Evolutionary conservation across 2,329 filamentous ascomycete genomes (phyloP).

Genomic region (Cryphonectria radicalis): DNA sequence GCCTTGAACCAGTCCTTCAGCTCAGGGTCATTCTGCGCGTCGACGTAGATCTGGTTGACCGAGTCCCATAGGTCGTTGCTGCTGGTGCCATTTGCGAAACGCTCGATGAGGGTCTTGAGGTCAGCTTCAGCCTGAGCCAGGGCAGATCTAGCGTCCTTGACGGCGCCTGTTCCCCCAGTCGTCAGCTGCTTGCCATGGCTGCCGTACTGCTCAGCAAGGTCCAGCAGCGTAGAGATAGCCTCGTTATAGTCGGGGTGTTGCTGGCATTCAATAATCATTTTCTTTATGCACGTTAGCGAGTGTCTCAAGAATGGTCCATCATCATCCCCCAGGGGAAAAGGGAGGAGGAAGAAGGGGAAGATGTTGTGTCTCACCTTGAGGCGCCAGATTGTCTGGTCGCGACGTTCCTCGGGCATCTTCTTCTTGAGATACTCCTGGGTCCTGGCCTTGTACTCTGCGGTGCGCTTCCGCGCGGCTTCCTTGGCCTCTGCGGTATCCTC

Average conservation of each 20-base stretch:
- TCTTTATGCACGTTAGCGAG: slow-evolving; percentile 45
- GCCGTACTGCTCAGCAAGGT: slow-evolving; percentile 83
- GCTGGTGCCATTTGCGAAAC: slow-evolving; percentile 94
- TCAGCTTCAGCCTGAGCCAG: slow-evolving; percentile 77
- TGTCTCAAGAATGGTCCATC: background rate
- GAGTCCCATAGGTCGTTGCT: slow-evolving; percentile 83
- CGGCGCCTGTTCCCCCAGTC: slow-evolving; percentile 66
- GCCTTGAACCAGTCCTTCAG: slow-evolving; percentile 88
- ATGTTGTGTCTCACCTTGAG: slow-evolving; percentile 56
- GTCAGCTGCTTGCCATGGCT: slow-evolving; percentile 71
- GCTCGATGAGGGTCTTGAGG: slow-evolving; percentile 85
- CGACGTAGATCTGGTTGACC: slow-evolving; percentile 82
- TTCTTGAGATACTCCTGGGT: slow-evolving; percentile 76
- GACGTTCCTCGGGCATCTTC: slow-evolving; percentile 91
- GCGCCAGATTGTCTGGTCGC: slow-evolving; percentile 88
- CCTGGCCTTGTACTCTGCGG: slow-evolving; percentile 44
- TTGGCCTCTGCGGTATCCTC: slow-evolving; percentile 64
- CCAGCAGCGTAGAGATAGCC: slow-evolving; percentile 86
- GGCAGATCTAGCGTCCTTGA: slow-evolving; percentile 73
- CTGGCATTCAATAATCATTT: slow-evolving; percentile 97
- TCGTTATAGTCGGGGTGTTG: slow-evolving; percentile 91
- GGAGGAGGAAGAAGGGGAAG: background rate
- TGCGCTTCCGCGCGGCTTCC: slow-evolving; percentile 48
- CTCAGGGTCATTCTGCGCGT: slow-evolving; percentile 85
- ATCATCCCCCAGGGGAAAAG: background rate